These are phyloP conservation scores for Prosopis cineraria DNA, from an alignment of 306 rosid species.

Conservation along the genomic window DNA sequence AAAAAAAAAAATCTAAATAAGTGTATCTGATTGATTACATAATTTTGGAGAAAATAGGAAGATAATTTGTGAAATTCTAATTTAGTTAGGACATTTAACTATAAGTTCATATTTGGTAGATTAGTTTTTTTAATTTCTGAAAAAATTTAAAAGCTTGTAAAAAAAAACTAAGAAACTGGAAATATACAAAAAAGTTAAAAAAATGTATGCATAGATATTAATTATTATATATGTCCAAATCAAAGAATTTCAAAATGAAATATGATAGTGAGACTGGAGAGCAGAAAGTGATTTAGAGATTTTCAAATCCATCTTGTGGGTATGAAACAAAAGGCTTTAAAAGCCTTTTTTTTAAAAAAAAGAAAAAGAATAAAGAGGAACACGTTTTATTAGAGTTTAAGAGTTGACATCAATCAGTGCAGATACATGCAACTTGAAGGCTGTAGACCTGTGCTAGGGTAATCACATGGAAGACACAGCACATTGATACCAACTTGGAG, in stretches of 20 bases:
- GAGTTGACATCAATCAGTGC: slow-evolving; percentile 15
- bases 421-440: slow-evolving; percentile 19
- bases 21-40: not conserved
- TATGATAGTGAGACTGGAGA: not conserved
- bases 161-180: not conserved
- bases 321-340: not conserved
- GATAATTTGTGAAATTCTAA: not conserved
- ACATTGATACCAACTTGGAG: slow-evolving; percentile 1
- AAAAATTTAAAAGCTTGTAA: not conserved
- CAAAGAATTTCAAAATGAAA: not conserved
- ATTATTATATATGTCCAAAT: not conserved
- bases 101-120: not conserved
- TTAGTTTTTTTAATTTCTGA: not conserved
- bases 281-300: not conserved
- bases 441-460: not conserved
- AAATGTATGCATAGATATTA: too few species aligned
- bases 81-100: not conserved
- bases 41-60: not conserved
- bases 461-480: not conserved
- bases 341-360: not conserved
- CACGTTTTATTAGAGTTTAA: not conserved
- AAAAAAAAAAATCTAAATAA: too few species aligned
- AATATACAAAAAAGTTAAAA: too few species aligned
- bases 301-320: not conserved
- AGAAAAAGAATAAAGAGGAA: not conserved